Conservation (phyloP, 345 rosid species). For the Syzygium aromaticum region DNA sequence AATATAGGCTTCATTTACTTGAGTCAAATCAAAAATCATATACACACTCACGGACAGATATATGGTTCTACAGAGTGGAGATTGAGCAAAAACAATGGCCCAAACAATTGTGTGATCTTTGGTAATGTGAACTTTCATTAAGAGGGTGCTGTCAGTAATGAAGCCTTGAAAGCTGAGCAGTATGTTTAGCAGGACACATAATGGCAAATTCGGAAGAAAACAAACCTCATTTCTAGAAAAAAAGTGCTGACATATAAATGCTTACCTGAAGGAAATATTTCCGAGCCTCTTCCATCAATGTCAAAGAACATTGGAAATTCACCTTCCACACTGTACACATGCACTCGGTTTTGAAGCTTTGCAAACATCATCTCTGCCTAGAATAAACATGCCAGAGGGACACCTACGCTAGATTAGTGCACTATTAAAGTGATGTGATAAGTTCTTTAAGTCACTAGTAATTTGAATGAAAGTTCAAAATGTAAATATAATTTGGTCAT, state of each 20-base stretch:
- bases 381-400: not conserved
- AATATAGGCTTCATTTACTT: not conserved
- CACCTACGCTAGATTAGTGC: not conserved
- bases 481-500: not conserved
- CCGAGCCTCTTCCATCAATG: slow-evolving; percentile 80
- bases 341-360: slow-evolving; percentile 79
- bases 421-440: not conserved
- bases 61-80: not conserved
- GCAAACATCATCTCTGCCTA: slow-evolving; percentile 81
- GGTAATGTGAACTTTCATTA: not conserved
- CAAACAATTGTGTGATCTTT: not conserved
- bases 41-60: not conserved
- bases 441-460: not conserved
- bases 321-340: slow-evolving; percentile 67
- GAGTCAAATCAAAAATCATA: not conserved
- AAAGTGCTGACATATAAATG: not conserved
- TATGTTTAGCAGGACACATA: not conserved
- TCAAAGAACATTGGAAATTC: slow-evolving; percentile 84
- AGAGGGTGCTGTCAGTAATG: not conserved
- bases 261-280: slow-evolving; percentile 84
- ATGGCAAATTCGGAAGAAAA: not conserved
- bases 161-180: not conserved
- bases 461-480: not conserved
- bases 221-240: not conserved
- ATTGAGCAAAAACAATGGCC: not conserved